These are phyloP conservation scores for Oryza punctata DNA, from an alignment of 176 grass and related monocot genomes.

Conservation along the genomic window DNA sequence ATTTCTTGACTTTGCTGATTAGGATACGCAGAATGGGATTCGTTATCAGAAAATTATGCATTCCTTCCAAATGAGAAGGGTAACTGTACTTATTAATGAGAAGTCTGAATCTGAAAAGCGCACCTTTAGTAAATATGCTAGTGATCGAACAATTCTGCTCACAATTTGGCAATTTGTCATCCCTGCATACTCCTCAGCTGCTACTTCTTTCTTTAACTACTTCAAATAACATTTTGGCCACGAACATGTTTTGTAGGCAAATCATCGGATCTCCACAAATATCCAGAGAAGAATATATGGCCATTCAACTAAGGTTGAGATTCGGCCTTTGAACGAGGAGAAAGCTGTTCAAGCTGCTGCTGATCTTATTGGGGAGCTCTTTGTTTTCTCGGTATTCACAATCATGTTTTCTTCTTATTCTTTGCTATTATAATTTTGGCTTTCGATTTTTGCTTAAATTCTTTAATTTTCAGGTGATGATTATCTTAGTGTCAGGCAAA, in stretches of 20 bases:
- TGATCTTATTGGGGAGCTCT: constrained; percentile 76
- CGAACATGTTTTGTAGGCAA: constrained; percentile 40
- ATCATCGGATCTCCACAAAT: constrained; percentile 65
- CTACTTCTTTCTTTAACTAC: not conserved
- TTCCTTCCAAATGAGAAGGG: not conserved
- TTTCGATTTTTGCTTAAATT: not conserved
- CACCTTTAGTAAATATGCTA: not conserved
- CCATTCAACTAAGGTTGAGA: constrained; percentile 61
- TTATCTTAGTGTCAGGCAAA: not conserved
- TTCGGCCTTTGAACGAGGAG: constrained; percentile 70
- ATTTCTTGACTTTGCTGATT: not conserved
- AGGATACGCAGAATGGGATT: not conserved
- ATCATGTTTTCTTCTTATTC: not conserved
- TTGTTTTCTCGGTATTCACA: constrained; percentile 70
- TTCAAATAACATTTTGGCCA: not conserved
- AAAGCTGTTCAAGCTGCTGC: constrained; percentile 82
- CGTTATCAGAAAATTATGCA: not conserved
- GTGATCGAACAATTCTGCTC: not conserved
- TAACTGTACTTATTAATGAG: not conserved
- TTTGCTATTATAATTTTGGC: not conserved
- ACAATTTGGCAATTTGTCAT: not conserved
- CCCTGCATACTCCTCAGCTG: not conserved
- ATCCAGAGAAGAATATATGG: constrained; percentile 75
- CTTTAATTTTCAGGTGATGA: not conserved
- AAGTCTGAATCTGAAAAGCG: not conserved